These are phyloP conservation scores for Erysimum pusillum DNA, from an alignment of 441 rosid species.

Conservation along the genomic window DNA sequence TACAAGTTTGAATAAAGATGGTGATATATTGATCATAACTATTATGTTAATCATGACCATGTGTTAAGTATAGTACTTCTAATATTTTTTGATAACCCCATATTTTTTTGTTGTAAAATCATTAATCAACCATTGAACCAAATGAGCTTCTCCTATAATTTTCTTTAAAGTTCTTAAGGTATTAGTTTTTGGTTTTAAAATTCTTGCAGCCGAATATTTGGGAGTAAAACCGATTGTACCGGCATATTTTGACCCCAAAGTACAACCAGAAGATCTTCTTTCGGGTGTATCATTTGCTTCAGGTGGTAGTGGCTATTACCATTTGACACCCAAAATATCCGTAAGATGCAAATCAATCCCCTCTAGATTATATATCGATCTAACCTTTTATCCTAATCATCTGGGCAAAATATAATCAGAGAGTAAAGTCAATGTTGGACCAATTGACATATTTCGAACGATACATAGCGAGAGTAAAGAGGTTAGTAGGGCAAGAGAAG, in stretches of 20 bases:
- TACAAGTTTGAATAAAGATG: not conserved
- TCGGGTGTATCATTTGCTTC: constrained; percentile 59
- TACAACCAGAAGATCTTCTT: constrained; percentile 46
- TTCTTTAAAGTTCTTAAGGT: not conserved
- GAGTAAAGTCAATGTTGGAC: constrained; percentile 47
- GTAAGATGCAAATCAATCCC: constrained; percentile 39
- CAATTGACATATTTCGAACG: constrained; percentile 59
- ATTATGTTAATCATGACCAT: too few relatives aligned
- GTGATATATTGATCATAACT: not conserved
- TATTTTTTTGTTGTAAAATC: too few relatives aligned
- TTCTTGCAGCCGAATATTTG: constrained; percentile 46
- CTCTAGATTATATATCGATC: not conserved
- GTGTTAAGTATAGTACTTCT: too few relatives aligned
- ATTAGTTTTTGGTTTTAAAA: not conserved
- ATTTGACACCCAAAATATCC: constrained; percentile 47
- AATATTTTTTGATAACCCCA: too few relatives aligned
- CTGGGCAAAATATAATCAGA: constrained; percentile 39
- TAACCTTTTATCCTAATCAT: constrained; percentile 21
- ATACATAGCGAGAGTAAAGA: constrained; percentile 55
- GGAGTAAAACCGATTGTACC: constrained; percentile 53
- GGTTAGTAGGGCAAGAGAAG: constrained; percentile 55
- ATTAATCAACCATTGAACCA: too few relatives aligned
- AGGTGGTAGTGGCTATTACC: constrained; percentile 55
- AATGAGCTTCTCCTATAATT: not conserved
- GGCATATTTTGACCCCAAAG: constrained; percentile 50